A percentile compares a stretch with the other conserved stretches of the same genome.
Conservation (phyloP, 805 yeast species). For the Yamadazyma tumulicola region DNA sequence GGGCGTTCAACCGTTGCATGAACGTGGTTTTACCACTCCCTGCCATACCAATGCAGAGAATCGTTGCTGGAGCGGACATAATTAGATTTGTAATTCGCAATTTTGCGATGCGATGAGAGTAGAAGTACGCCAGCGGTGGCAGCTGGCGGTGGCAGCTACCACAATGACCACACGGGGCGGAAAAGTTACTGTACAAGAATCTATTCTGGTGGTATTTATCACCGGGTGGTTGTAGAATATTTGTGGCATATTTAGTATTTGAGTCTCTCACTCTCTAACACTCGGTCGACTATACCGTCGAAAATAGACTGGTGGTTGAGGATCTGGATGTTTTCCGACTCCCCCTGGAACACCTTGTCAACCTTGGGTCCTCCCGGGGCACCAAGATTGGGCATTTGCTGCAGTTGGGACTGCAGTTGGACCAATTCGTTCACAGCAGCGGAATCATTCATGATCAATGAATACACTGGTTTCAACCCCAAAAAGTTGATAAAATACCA, state of each 20-base stretch:
- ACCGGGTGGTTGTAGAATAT: too few species aligned
- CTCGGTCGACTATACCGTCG: slow-evolving; percentile 61
- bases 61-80: slow-evolving; percentile 38
- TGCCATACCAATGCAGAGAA: slow-evolving; percentile 50
- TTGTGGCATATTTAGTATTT: too few species aligned
- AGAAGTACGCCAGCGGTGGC: too few species aligned
- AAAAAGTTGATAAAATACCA: slow-evolving; percentile 91
- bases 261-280: slow-evolving; percentile 17
- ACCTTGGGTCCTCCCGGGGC: slow-evolving; percentile 63
- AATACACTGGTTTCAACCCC: slow-evolving; percentile 78
- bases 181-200: too few species aligned
- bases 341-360: slow-evolving; percentile 59
- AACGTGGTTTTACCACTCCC: slow-evolving; percentile 94
- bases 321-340: slow-evolving; percentile 73
- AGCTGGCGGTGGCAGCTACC: too few species aligned
- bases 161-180: too few species aligned
- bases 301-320: slow-evolving; percentile 49
- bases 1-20: slow-evolving; percentile 90
- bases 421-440: slow-evolving; percentile 44
- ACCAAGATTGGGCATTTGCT: slow-evolving; percentile 34
- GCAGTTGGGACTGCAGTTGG: slow-evolving; percentile 37
- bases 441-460: slow-evolving; percentile 58
- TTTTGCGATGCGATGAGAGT: slow-evolving; percentile 2
- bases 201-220: too few species aligned
- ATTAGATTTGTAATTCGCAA: too few species aligned